Evolutionary conservation across 306 rosid genomes (phyloP).

Genomic region (Spatholobus suberectus): DNA sequence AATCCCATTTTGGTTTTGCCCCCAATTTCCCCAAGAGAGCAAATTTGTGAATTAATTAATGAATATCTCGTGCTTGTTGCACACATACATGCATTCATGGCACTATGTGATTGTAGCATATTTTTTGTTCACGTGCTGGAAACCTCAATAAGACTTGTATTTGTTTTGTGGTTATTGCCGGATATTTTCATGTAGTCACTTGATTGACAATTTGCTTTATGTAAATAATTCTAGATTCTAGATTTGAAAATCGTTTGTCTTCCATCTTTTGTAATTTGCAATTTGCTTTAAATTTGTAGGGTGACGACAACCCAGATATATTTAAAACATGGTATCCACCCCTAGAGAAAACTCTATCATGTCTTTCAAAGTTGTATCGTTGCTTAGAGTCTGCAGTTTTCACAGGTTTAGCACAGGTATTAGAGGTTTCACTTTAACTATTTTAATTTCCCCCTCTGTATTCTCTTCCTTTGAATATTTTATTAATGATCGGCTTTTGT

Average conservation of each 20-base stretch:
- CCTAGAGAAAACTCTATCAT: constrained; percentile 88
- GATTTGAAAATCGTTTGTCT: background rate
- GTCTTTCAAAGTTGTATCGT: constrained; percentile 93
- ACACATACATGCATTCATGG: background rate
- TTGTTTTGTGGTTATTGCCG: constrained; percentile 25
- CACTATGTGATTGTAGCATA: constrained; percentile 8
- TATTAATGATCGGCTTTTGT: constrained; percentile 21
- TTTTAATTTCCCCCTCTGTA: constrained; percentile 18
- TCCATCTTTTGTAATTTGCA: constrained; percentile 20
- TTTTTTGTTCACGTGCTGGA: constrained; percentile 14
- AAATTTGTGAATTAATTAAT: background rate
- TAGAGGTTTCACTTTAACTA: constrained; percentile 27
- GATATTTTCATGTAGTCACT: constrained; percentile 15
- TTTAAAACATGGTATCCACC: constrained; percentile 94
- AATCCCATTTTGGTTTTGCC: constrained; percentile 1
- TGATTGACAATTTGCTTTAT: constrained; percentile 7
- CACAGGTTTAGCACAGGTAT: constrained; percentile 99
- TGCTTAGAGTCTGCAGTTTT: constrained; percentile 91
- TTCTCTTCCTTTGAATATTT: constrained; percentile 31
- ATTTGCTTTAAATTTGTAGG: constrained; percentile 57
- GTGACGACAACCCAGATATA: constrained; percentile 72
- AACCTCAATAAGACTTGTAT: constrained; percentile 12
- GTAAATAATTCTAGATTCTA: constrained; percentile 21
- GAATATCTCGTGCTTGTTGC: constrained; percentile 26
- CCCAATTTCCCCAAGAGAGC: background rate